Conservation (phyloP, 768 basidiomycete species). For the Boletus fagicola region DNA sequence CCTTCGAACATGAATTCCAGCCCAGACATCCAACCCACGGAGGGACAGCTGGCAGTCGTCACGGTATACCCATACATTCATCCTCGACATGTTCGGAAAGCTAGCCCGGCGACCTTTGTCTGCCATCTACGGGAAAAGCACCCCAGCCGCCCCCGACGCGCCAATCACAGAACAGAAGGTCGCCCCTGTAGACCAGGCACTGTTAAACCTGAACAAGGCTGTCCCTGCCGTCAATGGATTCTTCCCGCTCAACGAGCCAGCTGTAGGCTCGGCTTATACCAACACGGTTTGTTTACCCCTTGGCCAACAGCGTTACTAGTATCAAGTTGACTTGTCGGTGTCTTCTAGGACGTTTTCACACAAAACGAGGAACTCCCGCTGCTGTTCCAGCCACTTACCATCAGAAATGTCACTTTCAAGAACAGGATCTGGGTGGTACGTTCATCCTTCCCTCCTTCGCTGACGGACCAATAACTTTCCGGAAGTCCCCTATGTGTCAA, state of each 20-base stretch:
- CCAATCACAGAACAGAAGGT: background rate
- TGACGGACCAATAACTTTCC: background rate
- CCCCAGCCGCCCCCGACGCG: background rate
- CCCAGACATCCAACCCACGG: background rate
- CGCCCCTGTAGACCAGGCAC: background rate
- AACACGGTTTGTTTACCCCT: constrained; percentile 15
- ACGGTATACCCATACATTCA: background rate
- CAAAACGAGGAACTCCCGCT: constrained; percentile 53
- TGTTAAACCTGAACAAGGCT: constrained; percentile 40
- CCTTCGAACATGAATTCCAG: background rate
- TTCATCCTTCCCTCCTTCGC: background rate
- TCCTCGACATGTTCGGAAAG: background rate
- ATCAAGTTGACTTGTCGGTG: background rate
- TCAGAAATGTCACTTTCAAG: constrained; percentile 63
- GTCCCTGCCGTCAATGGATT: constrained; percentile 53
- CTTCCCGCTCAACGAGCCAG: constrained; percentile 59
- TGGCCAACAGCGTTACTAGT: background rate
- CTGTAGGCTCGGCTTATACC: constrained; percentile 45
- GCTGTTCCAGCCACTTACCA: constrained; percentile 64
- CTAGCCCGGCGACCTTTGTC: background rate
- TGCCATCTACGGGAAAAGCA: background rate
- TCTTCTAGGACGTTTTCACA: constrained; percentile 36
- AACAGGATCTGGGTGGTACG: constrained; percentile 69
- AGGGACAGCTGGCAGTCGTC: background rate
- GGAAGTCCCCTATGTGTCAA: constrained; percentile 77